Conservation (phyloP, 331 rosid genomes). For the Malus hybrid region DNA sequence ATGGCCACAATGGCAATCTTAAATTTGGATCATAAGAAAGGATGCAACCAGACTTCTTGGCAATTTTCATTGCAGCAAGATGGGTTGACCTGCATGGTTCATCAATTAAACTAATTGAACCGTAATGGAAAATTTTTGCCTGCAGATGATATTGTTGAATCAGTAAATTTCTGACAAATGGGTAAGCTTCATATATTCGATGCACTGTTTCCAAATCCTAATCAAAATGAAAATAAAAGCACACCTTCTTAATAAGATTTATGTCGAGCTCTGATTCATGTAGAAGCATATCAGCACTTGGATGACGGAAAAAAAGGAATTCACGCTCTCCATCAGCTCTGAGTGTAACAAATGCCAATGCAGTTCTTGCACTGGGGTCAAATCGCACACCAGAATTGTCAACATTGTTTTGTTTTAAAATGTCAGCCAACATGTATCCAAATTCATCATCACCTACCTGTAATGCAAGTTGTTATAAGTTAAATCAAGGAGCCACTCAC, state of each 20-base stretch:
- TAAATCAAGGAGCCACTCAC: slow-evolving; percentile 7
- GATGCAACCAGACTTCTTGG: slow-evolving; percentile 68
- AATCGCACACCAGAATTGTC: slow-evolving; percentile 64
- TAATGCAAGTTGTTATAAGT: slow-evolving; percentile 2
- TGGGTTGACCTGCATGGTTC: slow-evolving; percentile 85
- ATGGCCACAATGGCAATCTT: slow-evolving; percentile 85
- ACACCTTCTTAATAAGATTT: slow-evolving; percentile 52
- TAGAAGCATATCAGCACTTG: slow-evolving; percentile 95
- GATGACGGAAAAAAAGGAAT: slow-evolving; percentile 80
- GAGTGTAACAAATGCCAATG: slow-evolving; percentile 79
- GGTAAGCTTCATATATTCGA: neutral
- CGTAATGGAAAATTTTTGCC: slow-evolving; percentile 87
- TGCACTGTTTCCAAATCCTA: neutral
- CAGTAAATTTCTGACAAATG: neutral
- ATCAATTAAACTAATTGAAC: slow-evolving; percentile 91
- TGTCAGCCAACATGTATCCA: slow-evolving; percentile 64
- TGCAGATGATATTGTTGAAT: slow-evolving; percentile 21
- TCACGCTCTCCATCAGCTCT: slow-evolving; percentile 90
- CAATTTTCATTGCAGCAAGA: slow-evolving; percentile 71
- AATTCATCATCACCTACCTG: slow-evolving; percentile 93
- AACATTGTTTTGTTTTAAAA: slow-evolving; percentile 61
- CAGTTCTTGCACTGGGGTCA: slow-evolving; percentile 75
- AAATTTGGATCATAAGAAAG: slow-evolving; percentile 94
- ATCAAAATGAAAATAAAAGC: slow-evolving; percentile 10
- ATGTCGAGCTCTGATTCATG: slow-evolving; percentile 70